These are phyloP conservation scores for Mycosphaerella sp. DNA, from an alignment of 2,329 filamentous ascomycete species.

Conservation along the genomic window DNA sequence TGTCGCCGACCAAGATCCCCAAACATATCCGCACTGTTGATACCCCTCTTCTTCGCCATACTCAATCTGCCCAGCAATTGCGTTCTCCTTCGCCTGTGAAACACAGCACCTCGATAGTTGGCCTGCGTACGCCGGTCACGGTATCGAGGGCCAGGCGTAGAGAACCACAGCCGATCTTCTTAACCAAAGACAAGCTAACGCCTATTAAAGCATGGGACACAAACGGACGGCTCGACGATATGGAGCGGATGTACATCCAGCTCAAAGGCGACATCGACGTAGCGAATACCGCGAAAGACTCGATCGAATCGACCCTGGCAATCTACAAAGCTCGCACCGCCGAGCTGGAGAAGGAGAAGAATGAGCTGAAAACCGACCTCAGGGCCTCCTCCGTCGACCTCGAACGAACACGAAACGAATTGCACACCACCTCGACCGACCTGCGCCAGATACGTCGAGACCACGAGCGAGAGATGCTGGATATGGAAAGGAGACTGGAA, in stretches of 20 bases:
- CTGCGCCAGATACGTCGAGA: slow-evolving; percentile 30
- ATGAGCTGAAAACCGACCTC: slow-evolving; percentile 47
- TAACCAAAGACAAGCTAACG: slow-evolving; percentile 49
- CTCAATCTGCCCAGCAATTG: slow-evolving; percentile 27
- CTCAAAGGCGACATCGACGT: slow-evolving; percentile 67
- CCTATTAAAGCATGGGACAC: slow-evolving; percentile 61
- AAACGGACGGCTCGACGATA: slow-evolving; percentile 65
- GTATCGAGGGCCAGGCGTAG: slow-evolving; percentile 27
- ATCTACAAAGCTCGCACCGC: slow-evolving; percentile 59
- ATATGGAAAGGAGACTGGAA: slow-evolving; percentile 28
- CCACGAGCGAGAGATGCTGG: slow-evolving; percentile 30
- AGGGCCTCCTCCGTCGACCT: slow-evolving; percentile 60
- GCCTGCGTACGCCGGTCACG: slow-evolving; percentile 26
- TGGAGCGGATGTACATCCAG: slow-evolving; percentile 66
- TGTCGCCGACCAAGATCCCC: slow-evolving; percentile 33
- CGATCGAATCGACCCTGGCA: slow-evolving; percentile 66
- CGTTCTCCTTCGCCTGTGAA: slow-evolving; percentile 29
- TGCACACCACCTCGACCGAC: slow-evolving; percentile 31
- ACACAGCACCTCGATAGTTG: slow-evolving; percentile 24
- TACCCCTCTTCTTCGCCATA: slow-evolving; percentile 26
- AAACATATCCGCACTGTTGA: slow-evolving; percentile 29
- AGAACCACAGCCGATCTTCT: slow-evolving; percentile 60
- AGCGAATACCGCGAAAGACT: slow-evolving; percentile 60
- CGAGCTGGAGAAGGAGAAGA: slow-evolving; percentile 28
- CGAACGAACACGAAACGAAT: slow-evolving; percentile 34